These are phyloP conservation scores for Bocquillonia castaneifolia DNA, from an alignment of 441 rosid genomes.

Conservation along the genomic window DNA sequence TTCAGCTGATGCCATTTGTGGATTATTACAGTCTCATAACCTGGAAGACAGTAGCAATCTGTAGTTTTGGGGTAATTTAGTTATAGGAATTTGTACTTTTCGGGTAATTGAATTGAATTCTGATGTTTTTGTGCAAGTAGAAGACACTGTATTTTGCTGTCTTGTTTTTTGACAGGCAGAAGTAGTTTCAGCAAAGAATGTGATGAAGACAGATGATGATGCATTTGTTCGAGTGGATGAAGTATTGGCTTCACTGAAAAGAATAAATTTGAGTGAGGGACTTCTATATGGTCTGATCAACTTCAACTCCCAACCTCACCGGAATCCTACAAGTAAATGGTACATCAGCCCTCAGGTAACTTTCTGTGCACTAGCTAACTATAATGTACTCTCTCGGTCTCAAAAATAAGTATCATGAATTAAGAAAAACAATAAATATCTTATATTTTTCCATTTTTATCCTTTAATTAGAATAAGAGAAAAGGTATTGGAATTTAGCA, in stretches of 20 bases:
- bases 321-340: constrained; percentile 82
- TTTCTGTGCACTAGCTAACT: too few relatives aligned
- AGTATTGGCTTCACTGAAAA: constrained; percentile 50
- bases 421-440: too few relatives aligned
- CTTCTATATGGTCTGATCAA: constrained; percentile 70
- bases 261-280: constrained; percentile 41
- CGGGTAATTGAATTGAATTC: background rate
- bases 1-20: constrained; percentile 90
- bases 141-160: too few relatives aligned
- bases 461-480: too few relatives aligned
- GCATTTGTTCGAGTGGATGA: constrained; percentile 86
- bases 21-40: constrained; percentile 83
- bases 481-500: too few relatives aligned
- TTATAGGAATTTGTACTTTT: background rate
- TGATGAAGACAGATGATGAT: constrained; percentile 94
- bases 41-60: constrained; percentile 75
- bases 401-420: too few relatives aligned
- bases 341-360: constrained; percentile 65
- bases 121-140: too few relatives aligned
- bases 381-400: too few relatives aligned
- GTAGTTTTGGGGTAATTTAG: constrained; percentile 69
- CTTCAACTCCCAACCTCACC: constrained; percentile 64
- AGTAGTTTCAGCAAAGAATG: constrained; percentile 67
- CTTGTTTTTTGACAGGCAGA: constrained; percentile 46
- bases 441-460: too few relatives aligned